A percentile compares a stretch with the other conserved stretches of the same genome.
These are phyloP conservation scores for Neonectria ditissima DNA, from an alignment of 2,329 filamentous ascomycete species.

Conservation along the genomic window DNA sequence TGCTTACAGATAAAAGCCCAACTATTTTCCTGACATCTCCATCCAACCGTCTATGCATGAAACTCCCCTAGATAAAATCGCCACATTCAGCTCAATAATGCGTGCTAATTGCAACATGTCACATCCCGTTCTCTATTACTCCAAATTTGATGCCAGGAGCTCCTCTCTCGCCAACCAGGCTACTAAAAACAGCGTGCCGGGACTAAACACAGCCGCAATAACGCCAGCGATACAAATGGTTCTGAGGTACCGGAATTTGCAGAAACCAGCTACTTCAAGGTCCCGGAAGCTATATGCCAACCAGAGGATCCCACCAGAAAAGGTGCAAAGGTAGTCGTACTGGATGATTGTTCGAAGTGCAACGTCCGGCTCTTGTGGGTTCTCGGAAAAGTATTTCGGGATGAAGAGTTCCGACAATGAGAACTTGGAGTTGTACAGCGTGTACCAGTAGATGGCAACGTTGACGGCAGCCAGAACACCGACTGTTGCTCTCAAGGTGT, in stretches of 20 bases:
- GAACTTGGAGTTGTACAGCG: constrained; percentile 9
- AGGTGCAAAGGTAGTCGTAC: constrained; percentile 45
- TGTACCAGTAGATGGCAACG: constrained; percentile 38
- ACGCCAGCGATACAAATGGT: constrained; percentile 7
- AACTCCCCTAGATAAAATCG: too few species aligned
- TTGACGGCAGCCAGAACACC: constrained; percentile 15
- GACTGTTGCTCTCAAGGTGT: constrained; percentile 14
- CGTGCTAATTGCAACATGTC: neutral
- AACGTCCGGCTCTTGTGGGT: constrained; percentile 25
- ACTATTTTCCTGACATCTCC: too few species aligned
- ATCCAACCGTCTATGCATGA: too few species aligned
- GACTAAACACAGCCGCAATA: constrained; percentile 23
- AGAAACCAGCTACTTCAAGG: constrained; percentile 35
- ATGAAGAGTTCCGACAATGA: constrained; percentile 36
- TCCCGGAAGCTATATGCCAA: constrained; percentile 40
- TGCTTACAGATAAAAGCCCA: too few species aligned
- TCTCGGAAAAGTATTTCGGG: constrained; percentile 38
- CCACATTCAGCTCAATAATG: neutral
- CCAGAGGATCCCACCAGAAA: constrained; percentile 38
- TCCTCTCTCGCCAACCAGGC: constrained; percentile 39
- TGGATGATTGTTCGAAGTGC: constrained; percentile 42
- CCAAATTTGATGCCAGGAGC: constrained; percentile 14
- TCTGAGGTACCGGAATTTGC: constrained; percentile 22
- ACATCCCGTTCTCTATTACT: neutral
- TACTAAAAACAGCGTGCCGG: constrained; percentile 31